Percentiles rank a stretch among this genome's conserved stretches.
phyloP scores from a whole-genome alignment of 441 rosid genomes.

The Euphorbia celastroides region DNA sequence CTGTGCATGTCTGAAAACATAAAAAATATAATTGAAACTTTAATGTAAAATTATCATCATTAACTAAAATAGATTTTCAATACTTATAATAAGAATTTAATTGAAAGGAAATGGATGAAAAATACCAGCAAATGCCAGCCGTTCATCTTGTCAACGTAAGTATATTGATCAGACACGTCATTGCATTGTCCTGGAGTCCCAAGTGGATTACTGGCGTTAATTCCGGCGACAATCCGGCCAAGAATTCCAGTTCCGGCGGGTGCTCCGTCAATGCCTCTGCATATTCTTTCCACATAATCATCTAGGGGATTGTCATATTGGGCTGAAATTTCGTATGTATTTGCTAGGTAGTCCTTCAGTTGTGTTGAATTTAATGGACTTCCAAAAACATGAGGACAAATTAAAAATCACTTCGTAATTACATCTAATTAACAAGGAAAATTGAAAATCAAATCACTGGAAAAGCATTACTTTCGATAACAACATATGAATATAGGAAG shows the following conservation, averaged over 20 bases:
- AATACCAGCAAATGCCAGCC: no score
- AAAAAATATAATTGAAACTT: no score
- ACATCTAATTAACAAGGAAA: no score
- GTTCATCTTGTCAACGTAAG: no score
- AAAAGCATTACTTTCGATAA: no score
- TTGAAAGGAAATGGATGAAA: fast-evolving
- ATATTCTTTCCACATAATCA: background rate
- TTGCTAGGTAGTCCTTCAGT: background rate
- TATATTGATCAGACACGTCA: no score
- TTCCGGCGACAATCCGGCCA: background rate
- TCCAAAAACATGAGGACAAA: background rate
- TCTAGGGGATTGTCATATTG: slow-evolving; percentile 1
- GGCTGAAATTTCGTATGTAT: background rate
- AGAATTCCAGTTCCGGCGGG: background rate
- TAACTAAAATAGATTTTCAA: no score
- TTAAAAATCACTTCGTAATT: no score
- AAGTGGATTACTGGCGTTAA: background rate
- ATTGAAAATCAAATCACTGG: no score
- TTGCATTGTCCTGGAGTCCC: background rate
- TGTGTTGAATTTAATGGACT: slow-evolving; percentile 8
- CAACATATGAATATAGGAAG: no score
- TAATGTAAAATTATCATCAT: no score
- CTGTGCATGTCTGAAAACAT: slow-evolving; percentile 28
- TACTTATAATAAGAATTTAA: background rate
- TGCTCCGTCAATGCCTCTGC: background rate